Evolutionary conservation across 1,284 basidiomycete species (phyloP).

Genomic region (Coniophora puteana): DNA sequence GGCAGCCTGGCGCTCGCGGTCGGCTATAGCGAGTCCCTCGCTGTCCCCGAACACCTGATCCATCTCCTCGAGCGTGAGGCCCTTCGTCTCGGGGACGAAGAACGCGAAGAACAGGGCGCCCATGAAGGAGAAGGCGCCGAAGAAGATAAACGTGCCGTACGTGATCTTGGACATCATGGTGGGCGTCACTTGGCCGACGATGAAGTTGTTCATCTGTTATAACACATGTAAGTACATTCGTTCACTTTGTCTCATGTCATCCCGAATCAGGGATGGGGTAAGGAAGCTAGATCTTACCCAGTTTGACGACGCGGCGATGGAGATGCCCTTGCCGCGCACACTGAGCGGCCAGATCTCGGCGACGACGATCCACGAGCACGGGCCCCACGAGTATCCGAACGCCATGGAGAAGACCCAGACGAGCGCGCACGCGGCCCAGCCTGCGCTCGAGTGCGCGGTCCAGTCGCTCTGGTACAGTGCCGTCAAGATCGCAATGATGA

Average conservation of each 20-base stretch:
- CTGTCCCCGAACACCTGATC: constrained; percentile 61
- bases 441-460: constrained; percentile 42
- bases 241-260: too few species aligned
- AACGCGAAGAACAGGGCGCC: constrained; percentile 62
- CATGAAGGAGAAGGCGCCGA: constrained; percentile 60
- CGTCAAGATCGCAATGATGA: constrained; percentile 60
- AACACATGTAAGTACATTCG: too few species aligned
- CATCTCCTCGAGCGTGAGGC: constrained; percentile 67
- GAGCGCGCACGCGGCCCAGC: constrained; percentile 62
- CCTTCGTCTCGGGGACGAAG: constrained; percentile 69
- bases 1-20: constrained; percentile 49
- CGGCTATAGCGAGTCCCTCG: constrained; percentile 46
- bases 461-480: constrained; percentile 52
- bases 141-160: constrained; percentile 69
- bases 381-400: constrained; percentile 71
- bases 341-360: constrained; percentile 66
- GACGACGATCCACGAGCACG: constrained; percentile 64
- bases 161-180: constrained; percentile 54
- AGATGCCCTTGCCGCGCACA: constrained; percentile 65
- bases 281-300: constrained; percentile 44
- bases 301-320: constrained; percentile 67
- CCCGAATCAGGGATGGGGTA: constrained; percentile 1
- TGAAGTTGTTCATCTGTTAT: constrained; percentile 75
- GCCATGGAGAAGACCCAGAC: constrained; percentile 69
- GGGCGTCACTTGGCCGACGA: constrained; percentile 62